Conservation (phyloP, 345 rosid genomes). For the Eucalyptus lansdowneana region DNA sequence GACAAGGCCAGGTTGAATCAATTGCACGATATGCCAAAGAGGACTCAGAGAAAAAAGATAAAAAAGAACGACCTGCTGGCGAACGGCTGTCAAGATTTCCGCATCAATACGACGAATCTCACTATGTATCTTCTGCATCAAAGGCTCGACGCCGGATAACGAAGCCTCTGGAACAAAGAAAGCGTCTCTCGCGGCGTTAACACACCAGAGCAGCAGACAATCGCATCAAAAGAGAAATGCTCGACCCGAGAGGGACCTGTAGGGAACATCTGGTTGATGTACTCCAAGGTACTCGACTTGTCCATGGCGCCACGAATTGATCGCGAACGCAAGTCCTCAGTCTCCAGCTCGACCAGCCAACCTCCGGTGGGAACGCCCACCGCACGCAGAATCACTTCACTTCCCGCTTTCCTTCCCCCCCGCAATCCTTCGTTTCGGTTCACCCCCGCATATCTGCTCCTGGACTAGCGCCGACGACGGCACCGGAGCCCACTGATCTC, state of each 20-base stretch:
- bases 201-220: neutral
- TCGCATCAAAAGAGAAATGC: neutral
- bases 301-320: constrained; percentile 36
- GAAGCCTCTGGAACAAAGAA: constrained; percentile 63
- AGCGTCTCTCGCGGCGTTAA: neutral
- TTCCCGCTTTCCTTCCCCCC: neutral
- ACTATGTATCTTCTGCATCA: constrained; percentile 91
- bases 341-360: neutral
- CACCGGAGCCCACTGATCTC: neutral
- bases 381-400: neutral
- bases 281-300: constrained; percentile 86
- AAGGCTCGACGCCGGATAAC: constrained; percentile 91
- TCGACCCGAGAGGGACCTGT: constrained; percentile 35
- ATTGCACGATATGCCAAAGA: neutral
- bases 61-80: constrained; percentile 56
- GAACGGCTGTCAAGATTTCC: constrained; percentile 87
- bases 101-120: constrained; percentile 96
- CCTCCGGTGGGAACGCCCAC: neutral
- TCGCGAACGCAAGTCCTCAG: neutral
- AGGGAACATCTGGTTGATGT: constrained; percentile 99
- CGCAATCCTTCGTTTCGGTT: neutral
- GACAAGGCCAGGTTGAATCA: neutral
- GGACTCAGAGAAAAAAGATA: neutral
- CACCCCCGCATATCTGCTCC: neutral
- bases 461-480: neutral